phyloP scores from a whole-genome alignment of 768 basidiomycete genomes.

The Phlegmacium glaucopus region DNA sequence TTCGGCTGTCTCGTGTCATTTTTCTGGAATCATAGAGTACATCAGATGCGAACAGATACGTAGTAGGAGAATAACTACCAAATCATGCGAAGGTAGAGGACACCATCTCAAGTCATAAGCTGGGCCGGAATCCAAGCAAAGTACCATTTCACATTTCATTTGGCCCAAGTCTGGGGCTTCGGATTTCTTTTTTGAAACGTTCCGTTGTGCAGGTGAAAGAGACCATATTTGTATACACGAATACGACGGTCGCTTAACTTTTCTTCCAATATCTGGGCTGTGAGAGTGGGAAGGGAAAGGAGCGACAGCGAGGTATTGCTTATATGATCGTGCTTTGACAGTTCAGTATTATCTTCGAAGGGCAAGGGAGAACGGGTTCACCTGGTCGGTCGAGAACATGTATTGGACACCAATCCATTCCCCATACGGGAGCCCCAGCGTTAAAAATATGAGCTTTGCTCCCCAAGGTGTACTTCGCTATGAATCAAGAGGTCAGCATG shows the following conservation, averaged over 20 bases:
- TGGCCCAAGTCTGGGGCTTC: constrained; percentile 33
- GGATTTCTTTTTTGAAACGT: constrained; percentile 2
- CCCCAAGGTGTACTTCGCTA: constrained; percentile 59
- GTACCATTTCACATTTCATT: constrained; percentile 77
- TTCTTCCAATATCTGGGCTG: constrained; percentile 63
- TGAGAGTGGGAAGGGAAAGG: constrained; percentile 66
- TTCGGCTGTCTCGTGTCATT: constrained; percentile 25
- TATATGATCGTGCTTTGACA: constrained; percentile 45
- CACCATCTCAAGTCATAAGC: constrained; percentile 90
- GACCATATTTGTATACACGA: constrained; percentile 91
- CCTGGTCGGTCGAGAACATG: constrained; percentile 53
- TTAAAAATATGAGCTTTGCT: constrained; percentile 73
- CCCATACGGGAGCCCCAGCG: constrained; percentile 89
- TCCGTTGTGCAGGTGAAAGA: constrained; percentile 21
- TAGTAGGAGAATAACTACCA: constrained; percentile 18
- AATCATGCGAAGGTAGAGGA: constrained; percentile 79
- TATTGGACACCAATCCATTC: constrained; percentile 91
- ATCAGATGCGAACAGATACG: neutral
- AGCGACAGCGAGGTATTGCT: constrained; percentile 83
- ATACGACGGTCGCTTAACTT: constrained; percentile 47
- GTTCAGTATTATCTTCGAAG: neutral
- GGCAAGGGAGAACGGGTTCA: constrained; percentile 24
- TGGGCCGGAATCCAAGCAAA: constrained; percentile 77
- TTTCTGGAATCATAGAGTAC: constrained; percentile 12
- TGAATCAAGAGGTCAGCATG: constrained; percentile 1